phyloP scores from a whole-genome alignment of 2,329 filamentous ascomycete species.

The Verticillium nubilum region DNA sequence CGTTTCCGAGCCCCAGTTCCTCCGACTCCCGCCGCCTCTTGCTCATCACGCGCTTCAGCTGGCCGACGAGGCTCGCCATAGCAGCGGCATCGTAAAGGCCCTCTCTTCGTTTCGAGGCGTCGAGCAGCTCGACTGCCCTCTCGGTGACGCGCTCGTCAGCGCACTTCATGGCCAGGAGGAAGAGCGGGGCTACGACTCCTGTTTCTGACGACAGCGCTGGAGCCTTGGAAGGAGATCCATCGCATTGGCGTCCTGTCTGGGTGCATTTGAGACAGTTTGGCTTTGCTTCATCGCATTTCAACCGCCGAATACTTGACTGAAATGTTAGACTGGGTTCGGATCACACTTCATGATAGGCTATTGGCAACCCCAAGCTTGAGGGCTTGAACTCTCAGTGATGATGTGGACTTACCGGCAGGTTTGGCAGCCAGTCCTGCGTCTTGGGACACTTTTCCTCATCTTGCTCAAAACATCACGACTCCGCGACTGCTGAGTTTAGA shows the following conservation, averaged over 20 bases:
- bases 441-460: background rate
- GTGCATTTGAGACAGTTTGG: slow-evolving; percentile 47
- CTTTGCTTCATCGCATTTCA: slow-evolving; percentile 52
- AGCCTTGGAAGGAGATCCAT: slow-evolving; percentile 31
- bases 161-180: slow-evolving; percentile 4
- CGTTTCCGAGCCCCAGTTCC: background rate
- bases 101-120: slow-evolving; percentile 27
- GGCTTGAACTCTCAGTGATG: no score
- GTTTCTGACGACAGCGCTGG: background rate
- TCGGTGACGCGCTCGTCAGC: background rate
- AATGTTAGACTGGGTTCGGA: no score
- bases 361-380: no score
- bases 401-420: background rate
- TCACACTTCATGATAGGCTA: no score
- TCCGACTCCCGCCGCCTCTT: background rate
- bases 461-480: background rate
- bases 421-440: background rate
- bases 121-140: background rate
- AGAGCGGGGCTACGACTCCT: slow-evolving; percentile 2
- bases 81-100: slow-evolving; percentile 31
- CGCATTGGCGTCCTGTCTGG: slow-evolving; percentile 50
- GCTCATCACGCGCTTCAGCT: background rate
- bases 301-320: slow-evolving; percentile 41
- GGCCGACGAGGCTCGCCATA: background rate
- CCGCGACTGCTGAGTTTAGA: no score